These are phyloP conservation scores for Aegle marmelos DNA, from an alignment of 345 rosid genomes.

Conservation along the genomic window DNA sequence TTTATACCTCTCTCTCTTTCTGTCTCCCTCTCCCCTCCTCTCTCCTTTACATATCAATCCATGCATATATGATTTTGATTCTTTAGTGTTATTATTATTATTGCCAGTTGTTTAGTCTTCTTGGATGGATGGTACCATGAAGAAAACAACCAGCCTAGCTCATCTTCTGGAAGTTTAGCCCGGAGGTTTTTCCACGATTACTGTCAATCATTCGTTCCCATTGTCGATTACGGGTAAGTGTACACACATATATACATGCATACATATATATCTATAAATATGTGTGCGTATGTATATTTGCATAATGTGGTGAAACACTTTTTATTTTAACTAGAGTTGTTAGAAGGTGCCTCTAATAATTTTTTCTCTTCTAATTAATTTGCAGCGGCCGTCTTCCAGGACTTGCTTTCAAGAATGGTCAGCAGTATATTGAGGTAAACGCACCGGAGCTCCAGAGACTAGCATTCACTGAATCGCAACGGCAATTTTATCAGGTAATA, in stretches of 20 bases:
- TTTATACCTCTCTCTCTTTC: neutral
- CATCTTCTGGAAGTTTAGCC: slow-evolving; percentile 46
- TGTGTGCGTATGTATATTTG: too few species aligned
- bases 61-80: neutral
- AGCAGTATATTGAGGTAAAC: slow-evolving; percentile 50
- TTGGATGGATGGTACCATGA: slow-evolving; percentile 56
- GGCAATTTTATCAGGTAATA: slow-evolving; percentile 64
- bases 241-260: neutral
- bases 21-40: neutral
- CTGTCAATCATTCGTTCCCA: slow-evolving; percentile 29
- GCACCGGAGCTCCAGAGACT: slow-evolving; percentile 40
- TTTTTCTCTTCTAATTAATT: neutral
- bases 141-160: slow-evolving; percentile 30
- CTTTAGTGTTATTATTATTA: neutral
- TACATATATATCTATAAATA: too few species aligned
- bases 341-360: neutral
- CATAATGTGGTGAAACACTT: too few species aligned
- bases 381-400: slow-evolving; percentile 61
- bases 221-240: slow-evolving; percentile 34
- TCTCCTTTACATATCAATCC: neutral
- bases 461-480: slow-evolving; percentile 43
- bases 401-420: slow-evolving; percentile 49
- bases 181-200: slow-evolving; percentile 49
- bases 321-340: neutral
- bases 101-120: slow-evolving; percentile 42